Base-by-base conservation (phyloP, 495 filamentous ascomycete genomes). In the Annulohypoxylon bovei region DNA sequence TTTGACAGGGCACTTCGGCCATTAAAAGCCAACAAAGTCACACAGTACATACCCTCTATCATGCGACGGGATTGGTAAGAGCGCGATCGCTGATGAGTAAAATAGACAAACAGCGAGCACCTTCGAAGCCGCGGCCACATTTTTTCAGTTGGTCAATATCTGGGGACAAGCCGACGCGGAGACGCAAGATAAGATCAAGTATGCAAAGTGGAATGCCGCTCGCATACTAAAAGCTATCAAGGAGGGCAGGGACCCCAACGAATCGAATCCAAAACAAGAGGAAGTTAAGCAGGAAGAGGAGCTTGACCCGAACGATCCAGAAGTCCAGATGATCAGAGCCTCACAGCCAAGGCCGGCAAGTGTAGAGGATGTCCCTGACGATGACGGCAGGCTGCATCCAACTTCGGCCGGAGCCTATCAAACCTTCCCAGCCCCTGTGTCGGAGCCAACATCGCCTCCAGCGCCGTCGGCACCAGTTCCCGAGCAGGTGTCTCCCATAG, bases 121-220 rank as follows among this genome's bases (percentile, higher is more conserved):
- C 0, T 94, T 99, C 72, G 88, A 90, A 75, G 96, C 95, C 20
- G 94, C 96, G 0, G 90, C 91, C 0, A 95, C 92, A 0, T 97
- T 99, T 77, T 88, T 98, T 62, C 93, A 98, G 71, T 81, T 98
- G 18, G 86, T 90, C 46, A 89, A 91, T 58, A 91, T 96, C 52
- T 99, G 95, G 92, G 90, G 88, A 0, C 76, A 87, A 3, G 81
- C 88, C 27, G 92, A 97, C 53, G 76, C 84, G 12, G 95, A 99
- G 74, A 88, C 91, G 52, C 87, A 88, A 42, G 88, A 92, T 23
- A 97, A 97, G 81, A 92, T 94, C 78, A 97, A 94, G 77, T 99
- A 91, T 78, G 93, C 95, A 39, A 98, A 98, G 78, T 98, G 92
- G 85, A 97, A 99, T 77, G 93, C 95, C 12, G 78, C 95, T 11